Base-by-base conservation (phyloP, 352 stramenopile genomes). In the Aphanomyces cochlioides region DNA sequence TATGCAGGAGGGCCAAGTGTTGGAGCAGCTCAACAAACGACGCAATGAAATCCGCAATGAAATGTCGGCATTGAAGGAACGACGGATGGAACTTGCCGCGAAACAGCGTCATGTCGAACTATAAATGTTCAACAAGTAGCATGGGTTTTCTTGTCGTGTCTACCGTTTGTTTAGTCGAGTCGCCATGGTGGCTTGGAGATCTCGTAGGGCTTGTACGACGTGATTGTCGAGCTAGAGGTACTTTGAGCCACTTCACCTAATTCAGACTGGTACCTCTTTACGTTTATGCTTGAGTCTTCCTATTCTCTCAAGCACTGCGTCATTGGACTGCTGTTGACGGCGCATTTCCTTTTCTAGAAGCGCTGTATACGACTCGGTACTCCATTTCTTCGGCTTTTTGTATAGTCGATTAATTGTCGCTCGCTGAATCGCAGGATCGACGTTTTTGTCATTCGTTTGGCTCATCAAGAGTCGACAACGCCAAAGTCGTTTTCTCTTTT, bases 21-120 rank as follows among this genome's bases (percentile, higher is more conserved):
- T 95, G 28, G 84, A 87, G 67, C 89, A 91, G 67, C 84, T 95
- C 60, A 95, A 91, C 76, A 79, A 83, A 28, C 73, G 85, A 75
- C 75, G 85, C 75, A 95, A 92, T 74, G 85, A 90, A 68, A 95
- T 95, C 58, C 81, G 85, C 78, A 92, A 82, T 73, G 87, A 95
- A 72, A 75, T 93, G 67, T 87, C 85, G 38, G 84, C 83, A 66
- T 77, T 95, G 67, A 92, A 92, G 63, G 85, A 92, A 65, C 86
- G 87, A 45, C 87, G 85, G 34, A 56, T 56, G 17, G 64, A 70
- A 41, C 64, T 70, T 50, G 54, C 34, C 8, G 45, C 40, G 7
- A 40, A 47, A 13, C 64, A 56, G 19, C 64, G 43, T 6, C 64
- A 70, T 28, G 64, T 70, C 37, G 64, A 70, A 50, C 47, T 70